Evolutionary conservation across 1,284 basidiomycete genomes (phyloP).

Genomic region (Chondrostereum purpureum): DNA sequence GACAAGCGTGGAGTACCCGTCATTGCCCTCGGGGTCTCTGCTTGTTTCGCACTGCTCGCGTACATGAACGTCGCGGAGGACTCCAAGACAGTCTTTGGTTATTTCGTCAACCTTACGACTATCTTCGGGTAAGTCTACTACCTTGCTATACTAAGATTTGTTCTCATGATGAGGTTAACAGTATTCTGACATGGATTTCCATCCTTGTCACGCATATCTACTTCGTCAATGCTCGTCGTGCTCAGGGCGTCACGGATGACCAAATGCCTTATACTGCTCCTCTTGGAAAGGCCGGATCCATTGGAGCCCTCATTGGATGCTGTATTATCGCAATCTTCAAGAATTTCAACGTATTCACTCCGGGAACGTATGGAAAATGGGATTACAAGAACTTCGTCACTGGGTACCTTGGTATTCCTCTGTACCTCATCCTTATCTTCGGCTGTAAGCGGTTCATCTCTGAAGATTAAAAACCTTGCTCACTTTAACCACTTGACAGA

Average conservation of each 20-base stretch:
- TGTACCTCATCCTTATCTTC: background rate
- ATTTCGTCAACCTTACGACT: background rate
- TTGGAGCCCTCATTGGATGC: background rate
- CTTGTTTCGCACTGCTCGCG: conserved; percentile 48
- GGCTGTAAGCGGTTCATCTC: too few species aligned
- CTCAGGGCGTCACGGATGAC: background rate
- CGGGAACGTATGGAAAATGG: background rate
- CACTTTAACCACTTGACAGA: too few species aligned
- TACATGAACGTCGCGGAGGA: conserved; percentile 47
- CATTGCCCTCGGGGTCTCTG: conserved; percentile 44
- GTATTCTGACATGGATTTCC: background rate
- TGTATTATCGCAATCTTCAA: background rate
- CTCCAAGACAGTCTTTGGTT: background rate
- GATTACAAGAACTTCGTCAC: background rate
- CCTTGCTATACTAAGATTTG: background rate
- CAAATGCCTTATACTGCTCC: background rate
- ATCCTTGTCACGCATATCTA: background rate
- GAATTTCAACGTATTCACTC: background rate
- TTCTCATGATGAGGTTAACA: background rate
- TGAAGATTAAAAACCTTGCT: too few species aligned
- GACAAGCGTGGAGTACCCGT: conserved; percentile 67
- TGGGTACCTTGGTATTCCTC: background rate
- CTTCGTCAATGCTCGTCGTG: background rate
- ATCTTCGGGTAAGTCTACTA: background rate
- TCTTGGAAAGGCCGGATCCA: background rate